Base-by-base conservation (phyloP, 768 basidiomycete genomes). In the Amanita exitialis region DNA sequence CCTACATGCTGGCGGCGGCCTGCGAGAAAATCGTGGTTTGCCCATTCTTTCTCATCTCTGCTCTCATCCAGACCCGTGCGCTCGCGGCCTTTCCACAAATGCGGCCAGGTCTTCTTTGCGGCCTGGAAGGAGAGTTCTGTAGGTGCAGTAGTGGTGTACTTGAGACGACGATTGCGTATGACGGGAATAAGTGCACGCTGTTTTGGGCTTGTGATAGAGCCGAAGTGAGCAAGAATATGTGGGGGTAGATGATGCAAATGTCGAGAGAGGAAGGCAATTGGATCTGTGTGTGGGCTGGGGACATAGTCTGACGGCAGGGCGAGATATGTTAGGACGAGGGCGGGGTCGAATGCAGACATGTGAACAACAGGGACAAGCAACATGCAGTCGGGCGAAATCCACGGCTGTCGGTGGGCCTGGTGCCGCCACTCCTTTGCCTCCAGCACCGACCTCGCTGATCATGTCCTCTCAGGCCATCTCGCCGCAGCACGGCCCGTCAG, bases 121-220 rank as follows among this genome's bases (percentile, higher is more conserved):
- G 66, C 59, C 3, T 64, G 64, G 58, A 83, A 79, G 15, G 63
- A 62, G 3, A 91, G 69, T 54, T 82, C 76, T 3, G 68, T 62
- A 16, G 87, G 83, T 45, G 69, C 66, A 13, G 72, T 74, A 38
- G 71, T 70, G 18, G 71, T 69, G 65, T 82, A 90, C 57, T 74
- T 76, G 18, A 86, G 69, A 7, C 89, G 76, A 44, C 89, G 71
- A 62, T 91, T 92, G 34, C 88, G 75, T 49, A 92, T 83, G 16
- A 66, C 62, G 9, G 81, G 66, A 46, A 92, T 71, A 7, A 61
- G 64, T 3, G 83, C 80, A 51, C 89, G 78, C 53, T 88, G 72
- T 53, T 76, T 86, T 3, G 89, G 83, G 2, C 69, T 71, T n/a
- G 71, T 76, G 53, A 74, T 64, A 35, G 54, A 56, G 48, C 71